phyloP scores from a whole-genome alignment of 2,329 filamentous ascomycete species.

The Arthrobotrys conoides region DNA sequence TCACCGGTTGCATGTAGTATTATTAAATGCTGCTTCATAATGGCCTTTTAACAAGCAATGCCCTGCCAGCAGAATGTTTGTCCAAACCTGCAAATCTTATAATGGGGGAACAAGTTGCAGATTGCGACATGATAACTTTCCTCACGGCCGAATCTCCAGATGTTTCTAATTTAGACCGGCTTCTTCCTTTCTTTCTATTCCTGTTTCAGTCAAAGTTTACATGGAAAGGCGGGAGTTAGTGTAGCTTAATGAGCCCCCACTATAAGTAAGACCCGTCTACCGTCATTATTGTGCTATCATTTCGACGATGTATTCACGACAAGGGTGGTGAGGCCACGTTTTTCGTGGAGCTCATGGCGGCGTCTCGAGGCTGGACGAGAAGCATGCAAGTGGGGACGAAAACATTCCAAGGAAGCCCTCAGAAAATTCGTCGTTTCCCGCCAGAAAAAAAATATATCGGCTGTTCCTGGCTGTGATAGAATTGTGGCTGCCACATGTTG shows the following conservation, averaged over 20 bases:
- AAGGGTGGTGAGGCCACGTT: slow-evolving; percentile 28
- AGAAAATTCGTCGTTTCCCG: slow-evolving; percentile 3
- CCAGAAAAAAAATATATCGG: slow-evolving; percentile 20
- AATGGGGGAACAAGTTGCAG: slow-evolving; percentile 2
- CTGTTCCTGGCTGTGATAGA: slow-evolving; percentile 24
- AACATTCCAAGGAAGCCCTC: slow-evolving; percentile 16
- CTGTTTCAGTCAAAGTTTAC: slow-evolving; percentile 33
- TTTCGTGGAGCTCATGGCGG: slow-evolving; percentile 22
- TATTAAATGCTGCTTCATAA: slow-evolving; percentile 13
- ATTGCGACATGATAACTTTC: slow-evolving; percentile 1
- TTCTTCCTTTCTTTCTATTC: slow-evolving; percentile 7
- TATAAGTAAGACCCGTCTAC: slow-evolving; percentile 35
- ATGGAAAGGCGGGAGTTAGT: slow-evolving; percentile 10
- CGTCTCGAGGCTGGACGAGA: slow-evolving; percentile 26
- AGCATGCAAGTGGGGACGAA: slow-evolving; percentile 25
- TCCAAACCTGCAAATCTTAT: slow-evolving; percentile 15
- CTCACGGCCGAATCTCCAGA: slow-evolving; percentile 14
- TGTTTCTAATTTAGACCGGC: slow-evolving; percentile 45
- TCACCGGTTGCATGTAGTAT: neutral
- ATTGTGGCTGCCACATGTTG: slow-evolving; percentile 50
- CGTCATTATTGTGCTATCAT: slow-evolving; percentile 38
- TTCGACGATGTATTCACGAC: slow-evolving; percentile 22
- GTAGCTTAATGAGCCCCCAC: slow-evolving; percentile 28
- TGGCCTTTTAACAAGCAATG: slow-evolving; percentile 17
- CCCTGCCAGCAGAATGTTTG: slow-evolving; percentile 21